These are phyloP conservation scores for Torulaspora globosa DNA, from an alignment of 1,139 yeast species.

Conservation along the genomic window DNA sequence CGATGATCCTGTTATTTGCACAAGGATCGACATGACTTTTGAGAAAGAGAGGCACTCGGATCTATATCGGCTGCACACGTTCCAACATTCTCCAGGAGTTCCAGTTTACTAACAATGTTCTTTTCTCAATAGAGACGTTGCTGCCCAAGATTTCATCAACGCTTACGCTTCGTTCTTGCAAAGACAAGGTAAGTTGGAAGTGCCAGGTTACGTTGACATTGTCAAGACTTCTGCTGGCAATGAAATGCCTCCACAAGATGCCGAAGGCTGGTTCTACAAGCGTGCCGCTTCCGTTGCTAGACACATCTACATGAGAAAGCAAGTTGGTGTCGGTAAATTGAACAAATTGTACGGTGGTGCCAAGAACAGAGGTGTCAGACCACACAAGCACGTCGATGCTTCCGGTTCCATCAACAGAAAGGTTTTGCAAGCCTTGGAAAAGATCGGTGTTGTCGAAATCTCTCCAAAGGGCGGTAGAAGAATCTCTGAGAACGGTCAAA, in stretches of 20 bases:
- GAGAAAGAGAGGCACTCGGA: neutral
- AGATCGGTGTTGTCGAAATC: conserved; percentile 95
- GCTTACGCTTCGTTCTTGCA: conserved; percentile 99
- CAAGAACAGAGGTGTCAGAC: conserved; percentile 98
- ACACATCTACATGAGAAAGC: conserved; percentile 99
- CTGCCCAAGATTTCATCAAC: conserved; percentile 99
- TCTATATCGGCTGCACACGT: neutral
- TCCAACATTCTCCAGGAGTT: neutral
- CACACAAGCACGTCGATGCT: conserved; percentile 98
- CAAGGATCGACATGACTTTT: neutral
- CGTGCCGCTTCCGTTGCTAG: conserved; percentile 99
- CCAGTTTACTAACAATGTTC: conserved; percentile 7
- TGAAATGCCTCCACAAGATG: conserved; percentile 99
- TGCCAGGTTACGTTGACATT: conserved; percentile 99
- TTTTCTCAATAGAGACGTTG: conserved; percentile 79
- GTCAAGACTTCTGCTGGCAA: conserved; percentile 99
- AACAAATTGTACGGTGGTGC: conserved; percentile 99
- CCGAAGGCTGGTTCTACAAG: conserved; percentile 99
- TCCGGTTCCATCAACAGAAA: conserved; percentile 99
- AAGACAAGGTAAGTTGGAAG: conserved; percentile 99
- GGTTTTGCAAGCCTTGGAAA: conserved; percentile 96
- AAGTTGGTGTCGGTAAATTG: conserved; percentile 98
- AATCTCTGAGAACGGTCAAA: conserved; percentile 99
- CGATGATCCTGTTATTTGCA: no score
- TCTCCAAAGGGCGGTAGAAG: conserved; percentile 99